Conservation (phyloP, 2,329 filamentous ascomycete species). For the Scytalidium sp. region DNA sequence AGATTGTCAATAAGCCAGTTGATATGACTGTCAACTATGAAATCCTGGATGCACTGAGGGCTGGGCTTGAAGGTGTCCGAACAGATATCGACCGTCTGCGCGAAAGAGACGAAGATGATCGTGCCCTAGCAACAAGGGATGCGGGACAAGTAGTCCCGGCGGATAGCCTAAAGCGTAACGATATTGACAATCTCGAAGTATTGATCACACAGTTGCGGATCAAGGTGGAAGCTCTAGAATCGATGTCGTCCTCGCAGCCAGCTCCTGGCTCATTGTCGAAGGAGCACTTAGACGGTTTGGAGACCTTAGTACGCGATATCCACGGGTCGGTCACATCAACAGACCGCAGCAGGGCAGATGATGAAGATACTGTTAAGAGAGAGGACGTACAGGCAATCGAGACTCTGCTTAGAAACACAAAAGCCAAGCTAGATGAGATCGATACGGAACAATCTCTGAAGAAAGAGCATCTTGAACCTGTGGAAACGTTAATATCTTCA, state of each 20-base stretch:
- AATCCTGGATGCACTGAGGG: constrained; percentile 81
- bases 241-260: constrained; percentile 42
- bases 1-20: constrained; percentile 71
- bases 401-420: constrained; percentile 84
- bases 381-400: constrained; percentile 91
- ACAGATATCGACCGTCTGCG: constrained; percentile 77
- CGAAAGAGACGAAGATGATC: constrained; percentile 42
- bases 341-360: constrained; percentile 32
- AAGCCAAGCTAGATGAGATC: constrained; percentile 82
- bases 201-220: constrained; percentile 78
- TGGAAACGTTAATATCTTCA: constrained; percentile 61
- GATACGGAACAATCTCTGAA: constrained; percentile 68
- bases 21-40: constrained; percentile 86
- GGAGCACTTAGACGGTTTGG: constrained; percentile 53
- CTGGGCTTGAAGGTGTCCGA: constrained; percentile 73
- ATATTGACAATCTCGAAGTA: constrained; percentile 82
- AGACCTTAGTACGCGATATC: constrained; percentile 51
- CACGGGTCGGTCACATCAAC: constrained; percentile 55
- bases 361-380: constrained; percentile 58
- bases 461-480: constrained; percentile 58
- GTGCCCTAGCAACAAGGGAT: constrained; percentile 49
- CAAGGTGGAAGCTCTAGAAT: constrained; percentile 78
- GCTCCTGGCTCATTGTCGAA: constrained; percentile 40
- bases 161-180: constrained; percentile 61
- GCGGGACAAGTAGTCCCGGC: constrained; percentile 48